Percentiles rank a stretch among this genome's conserved stretches.
These are phyloP conservation scores for Ophiostoma sp. DNA, from an alignment of 2,329 filamentous ascomycete genomes.

Conservation along the genomic window DNA sequence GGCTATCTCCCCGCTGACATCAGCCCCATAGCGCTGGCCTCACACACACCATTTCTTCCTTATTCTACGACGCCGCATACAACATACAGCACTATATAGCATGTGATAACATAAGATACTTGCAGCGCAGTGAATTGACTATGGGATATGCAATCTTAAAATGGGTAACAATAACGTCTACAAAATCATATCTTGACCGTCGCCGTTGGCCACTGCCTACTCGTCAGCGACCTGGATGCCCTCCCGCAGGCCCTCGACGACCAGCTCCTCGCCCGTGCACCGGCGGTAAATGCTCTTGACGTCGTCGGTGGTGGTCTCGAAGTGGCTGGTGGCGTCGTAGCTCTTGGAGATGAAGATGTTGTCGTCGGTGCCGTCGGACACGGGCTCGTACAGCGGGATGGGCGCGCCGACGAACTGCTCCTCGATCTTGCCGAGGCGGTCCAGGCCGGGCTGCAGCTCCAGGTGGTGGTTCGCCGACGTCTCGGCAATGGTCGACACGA, in stretches of 20 bases:
- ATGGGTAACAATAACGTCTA: conserved; percentile 13
- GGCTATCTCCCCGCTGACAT: conserved; percentile 13
- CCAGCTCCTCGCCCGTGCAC: conserved; percentile 75
- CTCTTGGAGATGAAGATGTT: conserved; percentile 98
- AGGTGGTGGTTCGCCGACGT: conserved; percentile 87
- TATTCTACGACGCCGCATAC: no score
- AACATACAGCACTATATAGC: no score
- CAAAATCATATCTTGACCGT: background rate
- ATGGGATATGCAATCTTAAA: conserved; percentile 8
- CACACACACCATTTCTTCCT: no score
- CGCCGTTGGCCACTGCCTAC: conserved; percentile 34
- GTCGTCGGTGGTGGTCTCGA: conserved; percentile 87
- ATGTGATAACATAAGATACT: background rate
- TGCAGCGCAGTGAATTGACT: background rate
- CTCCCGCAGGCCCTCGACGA: conserved; percentile 81
- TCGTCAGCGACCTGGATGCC: conserved; percentile 68
- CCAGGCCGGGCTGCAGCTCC: conserved; percentile 86
- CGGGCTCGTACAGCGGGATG: conserved; percentile 69
- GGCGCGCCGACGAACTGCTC: conserved; percentile 78
- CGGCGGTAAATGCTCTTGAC: conserved; percentile 89
- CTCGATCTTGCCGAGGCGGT: conserved; percentile 86
- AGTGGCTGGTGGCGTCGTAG: conserved; percentile 96
- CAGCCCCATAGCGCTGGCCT: background rate
- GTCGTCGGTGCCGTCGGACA: conserved; percentile 75
- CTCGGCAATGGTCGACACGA: conserved; percentile 96